Evolutionary conservation across 805 yeast species (phyloP), one percentile per base, ranked within the genome.

Genomic region (Hanseniaspora singularis): DNA sequence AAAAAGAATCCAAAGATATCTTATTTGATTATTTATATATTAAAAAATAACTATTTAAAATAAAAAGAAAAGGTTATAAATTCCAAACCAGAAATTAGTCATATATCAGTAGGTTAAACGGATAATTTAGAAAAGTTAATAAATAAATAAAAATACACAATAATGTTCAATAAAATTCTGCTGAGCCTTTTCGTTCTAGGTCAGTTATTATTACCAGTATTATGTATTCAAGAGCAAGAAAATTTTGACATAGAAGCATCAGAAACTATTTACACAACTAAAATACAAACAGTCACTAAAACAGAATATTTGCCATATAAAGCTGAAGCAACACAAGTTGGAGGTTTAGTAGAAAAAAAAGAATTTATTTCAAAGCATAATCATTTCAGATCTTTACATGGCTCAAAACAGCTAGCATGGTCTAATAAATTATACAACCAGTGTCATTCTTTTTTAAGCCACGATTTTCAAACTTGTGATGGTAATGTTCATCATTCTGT

Each of bases 401-500:
- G 66, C 32, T 81, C 72, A 12, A 64, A 65, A 3, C 63, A 62
- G 6, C 59, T 84, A 46, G 40, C 60, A 1, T 84, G 94, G 94
- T 69, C 71, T 50, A 54, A 62, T 7, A 64, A 63, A 0, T 60
- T 79, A 16, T 77, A 76, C 40, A 49, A 57, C 5, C 72, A 71
- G 54, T 89, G 94, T 44, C 71, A 66, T 57, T 54, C 59, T 38
- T 77, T 71, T 55, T 83, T 86, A 19, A 68, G 66, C 38, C 50
- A 58, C 15, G 50, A 46, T 5, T 40, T 40, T 30, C 78, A 79
- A 61, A 64, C 69, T 33, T 81, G 85, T 60, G 65, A 68, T 53
- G 77, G 79, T 19, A 60, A 62, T 15, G 64, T 84, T 50, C 64
- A 65, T 18, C 94, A 83, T 62, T 78, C 88, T 1, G 16, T 18